Evolutionary conservation across 1,139 yeast species (phyloP).

Genomic region (Yamadazyma triangularis): DNA sequence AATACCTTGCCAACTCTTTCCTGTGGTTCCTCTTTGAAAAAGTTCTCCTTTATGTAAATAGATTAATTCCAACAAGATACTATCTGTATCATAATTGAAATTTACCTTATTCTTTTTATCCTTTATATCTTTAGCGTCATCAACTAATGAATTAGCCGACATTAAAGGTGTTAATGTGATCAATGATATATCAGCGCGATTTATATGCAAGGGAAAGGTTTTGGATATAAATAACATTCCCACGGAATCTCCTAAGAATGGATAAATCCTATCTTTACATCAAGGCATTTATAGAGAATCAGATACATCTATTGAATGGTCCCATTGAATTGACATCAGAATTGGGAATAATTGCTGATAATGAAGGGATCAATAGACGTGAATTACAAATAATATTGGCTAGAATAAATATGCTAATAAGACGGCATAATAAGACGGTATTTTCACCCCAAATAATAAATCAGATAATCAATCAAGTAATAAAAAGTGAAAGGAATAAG

Average conservation of each 20-base stretch:
- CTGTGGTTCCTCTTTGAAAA: slow-evolving; percentile 25
- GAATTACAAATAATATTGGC: slow-evolving; percentile 21
- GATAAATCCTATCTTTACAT: slow-evolving; percentile 18
- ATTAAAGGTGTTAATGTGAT: too few relatives aligned
- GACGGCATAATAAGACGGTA: slow-evolving; percentile 24
- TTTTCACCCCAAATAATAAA: slow-evolving; percentile 29
- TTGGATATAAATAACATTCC: too few relatives aligned
- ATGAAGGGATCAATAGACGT: slow-evolving; percentile 14
- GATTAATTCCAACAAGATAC: slow-evolving; percentile 18
- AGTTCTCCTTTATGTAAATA: slow-evolving; percentile 18
- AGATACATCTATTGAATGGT: slow-evolving; percentile 19
- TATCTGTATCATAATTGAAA: slow-evolving; percentile 27
- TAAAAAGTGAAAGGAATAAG: slow-evolving; percentile 30
- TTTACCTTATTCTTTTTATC: neutral
- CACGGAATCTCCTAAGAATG: too few relatives aligned
- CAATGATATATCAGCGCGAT: too few relatives aligned
- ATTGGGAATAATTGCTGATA: slow-evolving; percentile 11
- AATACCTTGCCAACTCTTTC: slow-evolving; percentile 26
- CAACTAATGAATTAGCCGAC: too few relatives aligned
- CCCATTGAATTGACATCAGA: slow-evolving; percentile 19
- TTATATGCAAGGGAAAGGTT: too few relatives aligned
- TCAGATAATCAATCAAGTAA: slow-evolving; percentile 33
- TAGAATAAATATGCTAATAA: slow-evolving; percentile 24
- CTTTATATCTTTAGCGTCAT: too few relatives aligned
- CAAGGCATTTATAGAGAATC: slow-evolving; percentile 26